Conservation (phyloP, 805 yeast species). For the Diddensiella transvaalensis region DNA sequence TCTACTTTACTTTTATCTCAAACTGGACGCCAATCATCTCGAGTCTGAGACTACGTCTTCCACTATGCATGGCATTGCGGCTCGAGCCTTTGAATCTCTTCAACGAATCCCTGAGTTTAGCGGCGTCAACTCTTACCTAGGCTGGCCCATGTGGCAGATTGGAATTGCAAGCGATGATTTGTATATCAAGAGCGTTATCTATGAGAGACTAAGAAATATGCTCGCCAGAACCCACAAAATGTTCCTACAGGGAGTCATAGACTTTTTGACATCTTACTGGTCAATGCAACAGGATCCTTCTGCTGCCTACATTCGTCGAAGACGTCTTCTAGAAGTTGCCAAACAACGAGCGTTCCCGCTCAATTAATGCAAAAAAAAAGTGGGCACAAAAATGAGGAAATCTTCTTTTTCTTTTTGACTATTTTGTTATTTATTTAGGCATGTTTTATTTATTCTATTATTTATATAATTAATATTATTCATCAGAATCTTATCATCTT, state of each 20-base stretch:
- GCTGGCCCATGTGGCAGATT: constrained; percentile 21
- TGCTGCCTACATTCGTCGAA: not conserved
- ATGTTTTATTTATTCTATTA: too few species aligned
- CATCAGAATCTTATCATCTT: too few species aligned
- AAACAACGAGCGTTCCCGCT: not conserved
- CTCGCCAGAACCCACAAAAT: not conserved
- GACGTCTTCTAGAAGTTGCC: not conserved
- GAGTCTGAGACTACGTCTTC: constrained; percentile 4
- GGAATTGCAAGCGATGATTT: constrained; percentile 9
- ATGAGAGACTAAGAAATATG: constrained; percentile 2
- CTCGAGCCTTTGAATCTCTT: constrained; percentile 10
- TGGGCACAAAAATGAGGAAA: not conserved
- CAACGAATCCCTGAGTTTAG: constrained; percentile 5
- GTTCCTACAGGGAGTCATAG: constrained; percentile 2
- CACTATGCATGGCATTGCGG: constrained; percentile 1
- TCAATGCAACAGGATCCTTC: not conserved
- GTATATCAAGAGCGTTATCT: constrained; percentile 1
- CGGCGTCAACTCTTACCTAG: constrained; percentile 4
- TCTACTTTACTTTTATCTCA: constrained; percentile 11
- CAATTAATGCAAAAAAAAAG: not conserved
- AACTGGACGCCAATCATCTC: constrained; percentile 11
- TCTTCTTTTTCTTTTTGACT: not conserved
- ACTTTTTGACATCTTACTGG: constrained; percentile 7
- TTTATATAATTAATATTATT: too few species aligned
- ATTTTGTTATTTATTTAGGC: too few species aligned